phyloP scores from a whole-genome alignment of 2,329 filamentous ascomycete species.

The Colletotrichum tabaci region DNA sequence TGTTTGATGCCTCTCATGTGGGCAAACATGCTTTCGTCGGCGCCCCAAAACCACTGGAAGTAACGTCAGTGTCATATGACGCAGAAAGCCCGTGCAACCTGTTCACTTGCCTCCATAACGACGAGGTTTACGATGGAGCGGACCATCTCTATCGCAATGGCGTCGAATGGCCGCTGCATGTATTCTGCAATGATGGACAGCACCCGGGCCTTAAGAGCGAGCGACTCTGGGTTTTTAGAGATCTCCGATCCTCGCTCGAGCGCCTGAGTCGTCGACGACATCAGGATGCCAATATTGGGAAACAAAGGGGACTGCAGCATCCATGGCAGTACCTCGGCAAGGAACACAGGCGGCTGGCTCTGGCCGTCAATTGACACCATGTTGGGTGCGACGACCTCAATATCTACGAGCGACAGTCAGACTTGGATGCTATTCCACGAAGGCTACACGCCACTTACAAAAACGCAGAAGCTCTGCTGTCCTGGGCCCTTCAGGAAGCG shows the following conservation, averaged over 20 bases:
- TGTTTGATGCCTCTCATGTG: constrained; percentile 51
- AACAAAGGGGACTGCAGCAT: constrained; percentile 51
- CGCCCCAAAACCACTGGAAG: constrained; percentile 45
- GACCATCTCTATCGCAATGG: constrained; percentile 48
- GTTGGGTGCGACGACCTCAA: constrained; percentile 48
- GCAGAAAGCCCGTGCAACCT: not conserved
- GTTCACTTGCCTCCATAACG: constrained; percentile 48
- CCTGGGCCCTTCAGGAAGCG: constrained; percentile 44
- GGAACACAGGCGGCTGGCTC: constrained; percentile 46
- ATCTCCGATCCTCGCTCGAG: constrained; percentile 43
- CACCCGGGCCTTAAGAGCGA: constrained; percentile 47
- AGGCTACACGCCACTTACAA: constrained; percentile 44
- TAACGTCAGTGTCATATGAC: not conserved
- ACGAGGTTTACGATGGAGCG: constrained; percentile 49
- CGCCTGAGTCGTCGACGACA: constrained; percentile 49
- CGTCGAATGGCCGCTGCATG: constrained; percentile 42
- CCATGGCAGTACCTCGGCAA: constrained; percentile 47
- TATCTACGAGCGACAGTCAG: constrained; percentile 40
- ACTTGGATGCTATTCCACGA: not conserved
- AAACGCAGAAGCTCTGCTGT: constrained; percentile 49
- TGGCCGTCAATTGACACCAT: constrained; percentile 51
- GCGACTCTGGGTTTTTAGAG: constrained; percentile 46
- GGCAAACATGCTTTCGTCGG: constrained; percentile 49
- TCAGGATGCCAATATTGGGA: constrained; percentile 49
- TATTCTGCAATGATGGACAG: constrained; percentile 49